Percentiles rank a stretch among this genome's conserved stretches.
phyloP scores from a whole-genome alignment of 2,329 filamentous ascomycete genomes.

The Fusarium goolgardi region DNA sequence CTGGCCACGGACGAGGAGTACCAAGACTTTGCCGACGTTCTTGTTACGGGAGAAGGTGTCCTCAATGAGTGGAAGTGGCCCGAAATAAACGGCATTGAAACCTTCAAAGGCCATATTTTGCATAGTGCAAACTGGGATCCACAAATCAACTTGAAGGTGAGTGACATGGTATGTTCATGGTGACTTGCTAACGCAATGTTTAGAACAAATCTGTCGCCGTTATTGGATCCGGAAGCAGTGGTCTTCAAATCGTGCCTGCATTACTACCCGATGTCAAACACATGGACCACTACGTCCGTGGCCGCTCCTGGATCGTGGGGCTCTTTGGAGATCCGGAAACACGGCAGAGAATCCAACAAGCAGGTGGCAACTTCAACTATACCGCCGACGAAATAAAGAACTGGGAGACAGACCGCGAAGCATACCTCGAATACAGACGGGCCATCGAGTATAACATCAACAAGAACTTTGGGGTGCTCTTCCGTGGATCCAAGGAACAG shows the following conservation, averaged over 20 bases:
- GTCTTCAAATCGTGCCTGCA: constrained; percentile 19
- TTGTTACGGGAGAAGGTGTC: constrained; percentile 13
- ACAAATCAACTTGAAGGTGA: not conserved
- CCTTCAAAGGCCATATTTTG: constrained; percentile 4
- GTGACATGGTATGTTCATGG: fast-evolving
- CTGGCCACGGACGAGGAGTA: not conserved
- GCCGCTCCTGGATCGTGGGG: constrained; percentile 9
- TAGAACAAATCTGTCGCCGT: constrained; percentile 14
- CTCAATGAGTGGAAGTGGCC: constrained; percentile 29
- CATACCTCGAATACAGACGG: constrained; percentile 12
- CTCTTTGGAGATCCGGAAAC: constrained; percentile 18
- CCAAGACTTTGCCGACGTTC: constrained; percentile 11
- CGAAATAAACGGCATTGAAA: constrained; percentile 1
- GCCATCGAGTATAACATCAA: constrained; percentile 20
- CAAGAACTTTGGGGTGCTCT: constrained; percentile 16
- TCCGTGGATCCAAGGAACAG: constrained; percentile 7
- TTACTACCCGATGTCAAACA: constrained; percentile 9
- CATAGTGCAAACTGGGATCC: constrained; percentile 24
- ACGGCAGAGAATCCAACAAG: constrained; percentile 6
- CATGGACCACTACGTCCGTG: constrained; percentile 25
- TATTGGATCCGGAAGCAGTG: constrained; percentile 15
- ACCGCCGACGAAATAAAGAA: not conserved
- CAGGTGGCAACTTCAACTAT: constrained; percentile 16
- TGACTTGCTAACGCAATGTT: not conserved
- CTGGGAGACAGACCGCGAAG: constrained; percentile 16